Evolutionary conservation across 768 basidiomycete species (phyloP).

Genomic region (Mycena polygramma): DNA sequence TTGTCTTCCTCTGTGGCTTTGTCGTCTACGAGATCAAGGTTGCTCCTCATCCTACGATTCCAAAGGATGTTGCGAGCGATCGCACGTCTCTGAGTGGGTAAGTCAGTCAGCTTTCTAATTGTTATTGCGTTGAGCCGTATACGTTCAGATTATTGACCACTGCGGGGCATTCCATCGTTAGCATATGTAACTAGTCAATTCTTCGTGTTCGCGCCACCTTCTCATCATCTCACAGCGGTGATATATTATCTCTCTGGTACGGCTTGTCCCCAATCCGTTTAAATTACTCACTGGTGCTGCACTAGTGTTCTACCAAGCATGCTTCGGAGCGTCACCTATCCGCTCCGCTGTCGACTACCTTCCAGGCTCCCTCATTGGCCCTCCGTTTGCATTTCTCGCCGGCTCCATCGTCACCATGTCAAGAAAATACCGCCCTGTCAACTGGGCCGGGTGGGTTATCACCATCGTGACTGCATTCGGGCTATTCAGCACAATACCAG

Average conservation of each 20-base stretch:
- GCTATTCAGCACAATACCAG: slow-evolving; percentile 43
- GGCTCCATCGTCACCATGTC: slow-evolving; percentile 47
- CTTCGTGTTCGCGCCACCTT: neutral
- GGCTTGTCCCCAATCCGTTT: neutral
- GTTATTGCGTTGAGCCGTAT: neutral
- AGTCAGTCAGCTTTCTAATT: slow-evolving; percentile 1
- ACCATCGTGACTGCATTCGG: slow-evolving; percentile 55
- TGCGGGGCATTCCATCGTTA: slow-evolving; percentile 27
- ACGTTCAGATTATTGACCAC: slow-evolving; percentile 47
- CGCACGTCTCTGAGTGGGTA: slow-evolving; percentile 54
- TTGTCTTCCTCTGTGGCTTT: slow-evolving; percentile 45
- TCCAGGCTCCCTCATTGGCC: slow-evolving; percentile 47
- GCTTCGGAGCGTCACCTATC: slow-evolving; percentile 50
- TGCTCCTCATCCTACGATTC: slow-evolving; percentile 41
- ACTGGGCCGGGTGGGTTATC: slow-evolving; percentile 52
- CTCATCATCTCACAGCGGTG: slow-evolving; percentile 26
- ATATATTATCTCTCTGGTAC: slow-evolving; percentile 50
- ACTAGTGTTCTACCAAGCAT: slow-evolving; percentile 59
- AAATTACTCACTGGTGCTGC: neutral
- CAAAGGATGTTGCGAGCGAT: slow-evolving; percentile 48
- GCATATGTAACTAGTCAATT: neutral
- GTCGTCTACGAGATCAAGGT: slow-evolving; percentile 43
- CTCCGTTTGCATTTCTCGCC: slow-evolving; percentile 52
- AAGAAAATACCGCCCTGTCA: slow-evolving; percentile 51
- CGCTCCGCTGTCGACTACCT: slow-evolving; percentile 53